Base-by-base conservation (phyloP, 1,284 basidiomycete species). In the Irpex lacteus region DNA sequence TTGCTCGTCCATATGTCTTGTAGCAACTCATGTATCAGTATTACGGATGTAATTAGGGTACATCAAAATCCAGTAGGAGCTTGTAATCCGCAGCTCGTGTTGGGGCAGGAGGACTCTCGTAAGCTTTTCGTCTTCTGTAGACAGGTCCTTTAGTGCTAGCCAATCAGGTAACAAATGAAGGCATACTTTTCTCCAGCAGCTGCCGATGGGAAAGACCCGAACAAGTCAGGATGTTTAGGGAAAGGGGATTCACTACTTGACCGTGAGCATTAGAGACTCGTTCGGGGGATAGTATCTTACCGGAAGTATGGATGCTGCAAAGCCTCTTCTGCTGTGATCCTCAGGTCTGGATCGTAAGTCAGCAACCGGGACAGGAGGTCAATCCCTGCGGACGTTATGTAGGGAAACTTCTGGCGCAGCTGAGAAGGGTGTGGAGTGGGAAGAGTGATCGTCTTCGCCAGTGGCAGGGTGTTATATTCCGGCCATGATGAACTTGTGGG, bases 141-240 rank as follows among this genome's bases (percentile, higher is more conserved):
- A 21, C 13, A 57, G 34, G 40, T 55, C 34, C 52, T 26, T 47
- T 36, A 21, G 36, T 60, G 38, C 50, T 32, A 44, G 59, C 37
- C 56, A 19, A 49, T 49, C 54, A 37, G 19, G 34, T 57, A 21
- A 15, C 40, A 44, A 44, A 19, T 6, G 55, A 36, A 56, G 38
- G 60, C 89, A 64, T 71, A 95, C 95, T 90, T 94, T 78, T 99
- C 98, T 21, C 98, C 98, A 2, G 95, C 95, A n/a, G 98, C 98
- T 19, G 92, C 87, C 50, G 94, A 96, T 15, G 98, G 98, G 77
- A 99, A 99, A 1, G 94, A 97, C 1, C 94, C 89, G 76, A 99
- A 99, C 61, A 97, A 80, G 72, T 98, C 96, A n/a, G 96, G 95
- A 75, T 99, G 97, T 72, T 99, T 98, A 0, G 98, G 97, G 49